Evolutionary conservation across 1,284 basidiomycete species (phyloP).

Genomic region (Stereum hirsutum): DNA sequence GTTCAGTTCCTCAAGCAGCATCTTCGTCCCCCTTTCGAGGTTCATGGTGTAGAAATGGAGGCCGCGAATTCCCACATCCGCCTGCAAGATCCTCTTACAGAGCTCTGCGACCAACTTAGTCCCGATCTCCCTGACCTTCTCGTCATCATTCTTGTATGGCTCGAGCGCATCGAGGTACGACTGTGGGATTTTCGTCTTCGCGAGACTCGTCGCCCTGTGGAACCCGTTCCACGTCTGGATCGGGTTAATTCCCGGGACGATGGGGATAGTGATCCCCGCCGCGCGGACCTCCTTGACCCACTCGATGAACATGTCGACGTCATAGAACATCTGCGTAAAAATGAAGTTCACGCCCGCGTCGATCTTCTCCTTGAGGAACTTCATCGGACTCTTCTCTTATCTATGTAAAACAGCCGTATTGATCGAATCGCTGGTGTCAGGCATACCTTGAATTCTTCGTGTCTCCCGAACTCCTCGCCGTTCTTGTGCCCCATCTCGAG

Average conservation of each 20-base stretch:
- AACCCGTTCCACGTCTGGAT: slow-evolving; percentile 99
- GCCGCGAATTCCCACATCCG: slow-evolving; percentile 74
- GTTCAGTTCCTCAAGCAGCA: slow-evolving; percentile 84
- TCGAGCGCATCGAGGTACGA: slow-evolving; percentile 76
- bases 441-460: slow-evolving; percentile 98
- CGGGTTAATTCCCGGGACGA: slow-evolving; percentile 94
- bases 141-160: slow-evolving; percentile 87
- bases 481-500: slow-evolving; percentile 74
- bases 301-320: slow-evolving; percentile 74
- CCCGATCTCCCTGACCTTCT: slow-evolving; percentile 84
- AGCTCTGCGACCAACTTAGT: slow-evolving; percentile 85
- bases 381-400: too few relatives aligned
- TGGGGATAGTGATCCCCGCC: slow-evolving; percentile 87
- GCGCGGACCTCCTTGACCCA: slow-evolving; percentile 82
- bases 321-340: slow-evolving; percentile 96
- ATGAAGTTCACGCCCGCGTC: slow-evolving; percentile 86
- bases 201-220: slow-evolving; percentile 83
- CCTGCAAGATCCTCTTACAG: slow-evolving; percentile 74
- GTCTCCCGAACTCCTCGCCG: slow-evolving; percentile 60
- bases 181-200: slow-evolving; percentile 80
- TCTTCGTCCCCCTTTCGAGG: slow-evolving; percentile 89
- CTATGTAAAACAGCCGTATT: too few relatives aligned
- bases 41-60: slow-evolving; percentile 99
- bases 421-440: too few relatives aligned
- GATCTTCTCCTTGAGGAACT: slow-evolving; percentile 82